Evolutionary conservation across 345 rosid genomes (phyloP), one percentile per base, ranked within the genome.

Genomic region (Balakata baccata): DNA sequence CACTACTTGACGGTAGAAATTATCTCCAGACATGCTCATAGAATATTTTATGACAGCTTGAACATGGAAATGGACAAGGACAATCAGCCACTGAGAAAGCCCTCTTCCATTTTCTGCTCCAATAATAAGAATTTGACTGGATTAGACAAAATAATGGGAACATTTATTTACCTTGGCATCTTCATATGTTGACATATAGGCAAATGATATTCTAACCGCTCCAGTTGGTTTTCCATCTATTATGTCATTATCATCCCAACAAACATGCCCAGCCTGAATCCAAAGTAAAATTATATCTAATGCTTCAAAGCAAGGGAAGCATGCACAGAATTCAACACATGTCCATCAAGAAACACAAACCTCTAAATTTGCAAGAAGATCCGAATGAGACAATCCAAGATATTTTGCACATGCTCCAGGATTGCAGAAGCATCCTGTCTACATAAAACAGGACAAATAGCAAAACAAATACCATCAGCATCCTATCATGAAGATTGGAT

Each of bases 391-490:
- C 77, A 94, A 87, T 67, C 85, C 85, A 77, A 94, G 96, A 84
- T 89, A 89, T 82, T 94, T 94, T 56, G 97, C 97, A 85, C 98
- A 94, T 68, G 98, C 97, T 67, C 98, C 98, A 18, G 98, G 98
- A 84, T 94, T 95, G 89, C 99, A 92, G 84, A 95, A 95, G 86
- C 99, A 95, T 79, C 99, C 99, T 83, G 99, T 92, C 99, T 95
- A 88, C 70, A 86, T 76, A 80, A 75, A 87, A 41, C 41, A 75
- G 68, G 62, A 69, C 45, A 47, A 75, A 47, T 18, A 66, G 23
- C 52, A 43, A 64, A 64, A 66, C 22, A 71, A 49, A 49, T 73
- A 47, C 47, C 25, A 71, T 82, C 73, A 85, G 73, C 45, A 64
- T 47, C 47, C 62, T 6, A 70, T 49, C 47, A 20, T 47, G 45